A percentile compares a stretch with the other conserved stretches of the same genome.
phyloP scores from a whole-genome alignment of 2,329 filamentous ascomycete genomes.

The Colletotrichum lentis region DNA sequence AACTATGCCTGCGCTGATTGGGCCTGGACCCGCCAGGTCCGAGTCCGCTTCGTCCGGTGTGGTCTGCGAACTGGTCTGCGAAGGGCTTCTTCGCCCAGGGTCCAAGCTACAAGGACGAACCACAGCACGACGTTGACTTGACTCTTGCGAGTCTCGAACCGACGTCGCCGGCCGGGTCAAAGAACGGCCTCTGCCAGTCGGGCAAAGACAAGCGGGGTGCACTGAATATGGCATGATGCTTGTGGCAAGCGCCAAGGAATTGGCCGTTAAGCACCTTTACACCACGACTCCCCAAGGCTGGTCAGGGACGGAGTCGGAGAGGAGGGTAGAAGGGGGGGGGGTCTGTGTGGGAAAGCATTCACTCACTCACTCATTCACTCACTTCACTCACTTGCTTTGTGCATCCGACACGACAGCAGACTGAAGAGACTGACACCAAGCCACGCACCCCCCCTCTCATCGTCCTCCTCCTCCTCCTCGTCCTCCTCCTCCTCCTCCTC shows the following conservation, averaged over 20 bases:
- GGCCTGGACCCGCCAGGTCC: constrained; percentile 22
- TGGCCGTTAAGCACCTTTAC: constrained; percentile 22
- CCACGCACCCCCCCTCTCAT: not conserved
- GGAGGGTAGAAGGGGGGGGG: no score
- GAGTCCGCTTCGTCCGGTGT: constrained; percentile 32
- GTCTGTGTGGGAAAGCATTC: no score
- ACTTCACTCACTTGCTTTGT: constrained; percentile 2
- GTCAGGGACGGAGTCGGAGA: constrained; percentile 10
- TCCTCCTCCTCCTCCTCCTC: not conserved
- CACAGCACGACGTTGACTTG: constrained; percentile 14
- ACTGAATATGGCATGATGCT: not conserved
- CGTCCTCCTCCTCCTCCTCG: not conserved
- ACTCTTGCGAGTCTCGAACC: constrained; percentile 4
- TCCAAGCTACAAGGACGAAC: constrained; percentile 20
- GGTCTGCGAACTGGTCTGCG: not conserved
- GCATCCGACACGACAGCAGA: not conserved
- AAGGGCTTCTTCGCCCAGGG: constrained; percentile 17
- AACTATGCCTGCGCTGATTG: constrained; percentile 15
- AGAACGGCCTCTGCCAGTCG: not conserved
- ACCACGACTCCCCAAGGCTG: constrained; percentile 24
- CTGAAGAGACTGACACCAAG: constrained; percentile 19
- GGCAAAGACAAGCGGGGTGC: constrained; percentile 1
- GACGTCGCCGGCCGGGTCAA: constrained; percentile 23
- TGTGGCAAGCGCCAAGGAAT: constrained; percentile 22
- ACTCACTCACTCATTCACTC: no score